Conservation (phyloP, 2,329 filamentous ascomycete species). For the Lecanicillium sp. region DNA sequence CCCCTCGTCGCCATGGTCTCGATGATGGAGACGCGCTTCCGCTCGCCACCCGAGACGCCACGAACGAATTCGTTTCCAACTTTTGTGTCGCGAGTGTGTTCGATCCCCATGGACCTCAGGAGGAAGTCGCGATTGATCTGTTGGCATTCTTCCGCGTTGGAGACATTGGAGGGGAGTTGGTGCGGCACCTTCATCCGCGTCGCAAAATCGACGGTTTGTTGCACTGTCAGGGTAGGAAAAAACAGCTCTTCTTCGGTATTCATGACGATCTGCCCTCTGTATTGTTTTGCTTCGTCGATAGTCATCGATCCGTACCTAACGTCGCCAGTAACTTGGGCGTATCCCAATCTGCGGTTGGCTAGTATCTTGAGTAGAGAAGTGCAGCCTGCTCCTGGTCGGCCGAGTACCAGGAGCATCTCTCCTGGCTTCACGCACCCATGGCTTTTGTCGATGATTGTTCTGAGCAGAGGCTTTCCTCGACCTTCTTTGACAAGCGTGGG, state of each 20-base stretch:
- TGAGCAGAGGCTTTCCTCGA: too few relatives aligned
- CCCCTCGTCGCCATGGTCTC: slow-evolving; percentile 75
- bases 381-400: slow-evolving; percentile 67
- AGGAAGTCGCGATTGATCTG: slow-evolving; percentile 67
- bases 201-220: slow-evolving; percentile 80
- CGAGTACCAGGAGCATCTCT: slow-evolving; percentile 83
- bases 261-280: slow-evolving; percentile 78
- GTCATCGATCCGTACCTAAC: slow-evolving; percentile 72
- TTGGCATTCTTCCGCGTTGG: slow-evolving; percentile 68
- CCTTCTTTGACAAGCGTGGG: too few relatives aligned
- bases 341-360: slow-evolving; percentile 57
- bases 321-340: slow-evolving; percentile 55
- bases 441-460: neutral
- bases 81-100: slow-evolving; percentile 78
- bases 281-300: slow-evolving; percentile 64
- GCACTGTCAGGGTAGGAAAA: slow-evolving; percentile 77
- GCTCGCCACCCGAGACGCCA: slow-evolving; percentile 73
- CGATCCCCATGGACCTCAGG: slow-evolving; percentile 89
- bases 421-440: slow-evolving; percentile 52
- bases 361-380: slow-evolving; percentile 65
- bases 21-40: slow-evolving; percentile 75
- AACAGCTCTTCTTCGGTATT: slow-evolving; percentile 77
- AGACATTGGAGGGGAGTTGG: slow-evolving; percentile 69
- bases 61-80: slow-evolving; percentile 78
- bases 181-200: slow-evolving; percentile 79